phyloP scores from a whole-genome alignment of 1,284 basidiomycete species.

The Schizophyllum commune region DNA sequence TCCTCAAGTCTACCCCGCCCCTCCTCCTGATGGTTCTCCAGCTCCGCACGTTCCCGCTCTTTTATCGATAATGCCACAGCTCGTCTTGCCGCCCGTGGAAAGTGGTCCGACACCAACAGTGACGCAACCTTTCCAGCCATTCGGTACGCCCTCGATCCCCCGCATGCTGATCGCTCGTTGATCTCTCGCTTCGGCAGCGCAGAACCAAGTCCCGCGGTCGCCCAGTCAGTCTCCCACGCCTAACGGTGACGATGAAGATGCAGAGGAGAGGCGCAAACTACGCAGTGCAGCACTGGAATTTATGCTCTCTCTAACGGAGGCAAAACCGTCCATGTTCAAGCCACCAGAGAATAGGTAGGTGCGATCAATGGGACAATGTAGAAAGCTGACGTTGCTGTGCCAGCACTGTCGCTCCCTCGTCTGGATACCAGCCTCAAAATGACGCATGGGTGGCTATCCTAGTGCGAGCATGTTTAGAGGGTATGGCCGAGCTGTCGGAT shows the following conservation, averaged over 20 bases:
- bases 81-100: constrained; percentile 58
- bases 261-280: constrained; percentile 45
- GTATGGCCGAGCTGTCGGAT: constrained; percentile 66
- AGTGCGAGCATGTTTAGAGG: constrained; percentile 67
- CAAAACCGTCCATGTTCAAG: constrained; percentile 59
- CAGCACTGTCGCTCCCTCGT: not conserved
- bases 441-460: constrained; percentile 61
- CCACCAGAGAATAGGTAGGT: constrained; percentile 13
- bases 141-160: not conserved
- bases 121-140: constrained; percentile 45
- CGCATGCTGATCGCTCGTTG: not conserved
- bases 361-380: not conserved
- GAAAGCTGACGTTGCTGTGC: not conserved
- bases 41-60: constrained; percentile 45
- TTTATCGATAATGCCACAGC: constrained; percentile 55
- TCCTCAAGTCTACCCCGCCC: not conserved
- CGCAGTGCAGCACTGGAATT: constrained; percentile 64
- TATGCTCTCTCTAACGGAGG: constrained; percentile 69
- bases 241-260: constrained; percentile 19
- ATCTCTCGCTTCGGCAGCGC: not conserved
- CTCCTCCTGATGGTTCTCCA: not conserved
- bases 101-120: constrained; percentile 71
- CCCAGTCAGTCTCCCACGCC: not conserved
- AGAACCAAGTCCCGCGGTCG: not conserved
- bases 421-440: constrained; percentile 14